Base-by-base conservation (phyloP, 2,329 filamentous ascomycete species). In the Claviceps maximensis region DNA sequence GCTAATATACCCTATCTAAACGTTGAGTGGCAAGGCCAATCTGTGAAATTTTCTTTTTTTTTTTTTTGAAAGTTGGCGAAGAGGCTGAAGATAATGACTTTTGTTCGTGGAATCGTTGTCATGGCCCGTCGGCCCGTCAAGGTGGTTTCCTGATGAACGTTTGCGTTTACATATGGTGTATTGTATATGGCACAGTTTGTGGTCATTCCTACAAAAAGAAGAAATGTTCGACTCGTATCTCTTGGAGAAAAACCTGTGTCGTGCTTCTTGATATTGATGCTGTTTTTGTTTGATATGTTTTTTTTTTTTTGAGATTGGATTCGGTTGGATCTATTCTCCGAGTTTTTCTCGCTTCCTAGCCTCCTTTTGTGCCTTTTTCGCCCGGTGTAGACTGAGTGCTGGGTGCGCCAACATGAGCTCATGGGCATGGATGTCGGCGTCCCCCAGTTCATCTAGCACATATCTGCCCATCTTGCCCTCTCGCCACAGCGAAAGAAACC, bases 401-500 rank as follows among this genome's bases (percentile, higher is more conserved):
- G 74, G 70, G 19, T 78, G 75, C 19, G 71, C 70, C 25, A 71
- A 62, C 55, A 69, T 69, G 54, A 71, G 69, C 61, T 71, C 73
- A 55, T 80, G 77, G 49, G 59, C 61, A n/a, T 59, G 61, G 19
- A 89, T 65, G 12, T 76, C 74, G 51, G 79, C 78, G 41, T 78
- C 76, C 21, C 74, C 76, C 13, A 97, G 73, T 53, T 88, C 79
- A 63, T 98, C 93, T 33, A 98, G 74, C 21, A 89, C 70, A 62
- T 94, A 93, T 42, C 71, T 75, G 0, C 90, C 91, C 53, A 97
- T 63, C 31, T 79, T 71, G 1, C 93, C 93, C 25, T 74, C 76
- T 50, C 90, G 79, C 87, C 89, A 98, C 63, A 84, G 80, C 61
- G 89, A 83, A 13, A 97, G 77, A 54, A 95, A 74, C 77, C 87